These are phyloP conservation scores for Lipomyces yamadae DNA, from an alignment of 805 yeast genomes.

Conservation along the genomic window DNA sequence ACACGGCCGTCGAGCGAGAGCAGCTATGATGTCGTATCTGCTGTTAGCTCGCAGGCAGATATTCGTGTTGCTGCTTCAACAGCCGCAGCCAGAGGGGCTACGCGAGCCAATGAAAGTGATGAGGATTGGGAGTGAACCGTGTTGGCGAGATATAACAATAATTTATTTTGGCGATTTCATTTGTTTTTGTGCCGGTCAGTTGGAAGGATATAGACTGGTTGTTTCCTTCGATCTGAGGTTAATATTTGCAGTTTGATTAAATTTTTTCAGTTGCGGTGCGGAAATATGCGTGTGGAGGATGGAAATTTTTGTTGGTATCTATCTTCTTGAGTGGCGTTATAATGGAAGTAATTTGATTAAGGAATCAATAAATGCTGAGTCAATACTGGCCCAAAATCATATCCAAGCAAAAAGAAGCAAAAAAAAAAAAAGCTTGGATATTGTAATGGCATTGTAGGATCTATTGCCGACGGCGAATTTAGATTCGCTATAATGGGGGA, in stretches of 20 bases:
- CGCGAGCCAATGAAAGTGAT: slow-evolving; percentile 49
- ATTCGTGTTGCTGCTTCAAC: slow-evolving; percentile 37
- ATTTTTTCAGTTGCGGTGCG: not conserved
- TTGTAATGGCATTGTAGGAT: too few species aligned
- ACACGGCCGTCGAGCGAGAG: slow-evolving; percentile 50
- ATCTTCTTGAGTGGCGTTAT: not conserved
- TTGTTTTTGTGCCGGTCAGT: not conserved
- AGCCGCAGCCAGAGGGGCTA: slow-evolving; percentile 19
- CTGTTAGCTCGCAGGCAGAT: slow-evolving; percentile 48
- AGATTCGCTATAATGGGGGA: too few species aligned
- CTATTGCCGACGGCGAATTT: too few species aligned
- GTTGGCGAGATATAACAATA: not conserved
- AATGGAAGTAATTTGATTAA: not conserved
- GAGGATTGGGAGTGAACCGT: slow-evolving; percentile 62
- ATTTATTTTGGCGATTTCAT: not conserved
- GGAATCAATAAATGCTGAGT: not conserved
- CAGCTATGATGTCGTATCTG: slow-evolving; percentile 51
- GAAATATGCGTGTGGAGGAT: not conserved
- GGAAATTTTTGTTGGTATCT: not conserved
- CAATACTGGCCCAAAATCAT: too few species aligned
- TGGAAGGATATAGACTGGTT: not conserved
- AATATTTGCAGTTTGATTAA: not conserved
- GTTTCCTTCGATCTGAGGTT: not conserved
- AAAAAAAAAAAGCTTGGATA: too few species aligned
- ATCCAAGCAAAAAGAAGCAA: too few species aligned